A percentile compares a stretch with the other conserved stretches of the same genome.
These are phyloP conservation scores for Meredithiella fracta DNA, from an alignment of 2,329 filamentous ascomycete species.

Conservation along the genomic window DNA sequence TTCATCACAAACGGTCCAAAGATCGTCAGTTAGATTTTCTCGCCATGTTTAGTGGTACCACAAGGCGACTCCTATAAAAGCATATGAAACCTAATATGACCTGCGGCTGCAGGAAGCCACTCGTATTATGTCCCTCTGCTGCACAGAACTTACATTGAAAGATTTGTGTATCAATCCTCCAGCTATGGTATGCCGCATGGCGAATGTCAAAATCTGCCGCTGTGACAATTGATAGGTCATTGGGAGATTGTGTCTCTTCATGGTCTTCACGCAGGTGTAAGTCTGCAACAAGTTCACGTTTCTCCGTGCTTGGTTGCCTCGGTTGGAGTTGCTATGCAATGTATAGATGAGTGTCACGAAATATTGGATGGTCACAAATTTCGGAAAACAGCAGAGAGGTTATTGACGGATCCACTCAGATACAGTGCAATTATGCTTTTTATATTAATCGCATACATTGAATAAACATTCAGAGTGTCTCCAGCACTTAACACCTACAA, in stretches of 20 bases:
- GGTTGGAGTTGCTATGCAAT: too few relatives aligned
- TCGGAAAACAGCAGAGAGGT: too few relatives aligned
- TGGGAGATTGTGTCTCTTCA: background rate
- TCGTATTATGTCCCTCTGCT: background rate
- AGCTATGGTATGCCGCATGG: background rate
- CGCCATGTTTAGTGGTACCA: background rate
- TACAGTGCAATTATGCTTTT: background rate
- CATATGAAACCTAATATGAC: background rate
- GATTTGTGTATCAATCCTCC: background rate
- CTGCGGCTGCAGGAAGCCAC: background rate
- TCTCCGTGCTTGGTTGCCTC: too few relatives aligned
- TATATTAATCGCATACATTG: background rate
- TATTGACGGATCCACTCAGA: too few relatives aligned
- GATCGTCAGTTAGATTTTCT: too few relatives aligned
- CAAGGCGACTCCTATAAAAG: background rate
- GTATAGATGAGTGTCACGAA: too few relatives aligned
- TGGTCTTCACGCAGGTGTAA: too few relatives aligned
- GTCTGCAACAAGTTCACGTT: too few relatives aligned
- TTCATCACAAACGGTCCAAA: too few relatives aligned
- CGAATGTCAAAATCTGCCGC: background rate
- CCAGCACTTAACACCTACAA: background rate
- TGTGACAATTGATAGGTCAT: background rate
- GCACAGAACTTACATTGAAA: background rate
- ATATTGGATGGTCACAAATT: too few relatives aligned
- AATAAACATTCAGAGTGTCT: background rate